Conservation (phyloP, 441 rosid species). For the Erodium chrysanthum region DNA sequence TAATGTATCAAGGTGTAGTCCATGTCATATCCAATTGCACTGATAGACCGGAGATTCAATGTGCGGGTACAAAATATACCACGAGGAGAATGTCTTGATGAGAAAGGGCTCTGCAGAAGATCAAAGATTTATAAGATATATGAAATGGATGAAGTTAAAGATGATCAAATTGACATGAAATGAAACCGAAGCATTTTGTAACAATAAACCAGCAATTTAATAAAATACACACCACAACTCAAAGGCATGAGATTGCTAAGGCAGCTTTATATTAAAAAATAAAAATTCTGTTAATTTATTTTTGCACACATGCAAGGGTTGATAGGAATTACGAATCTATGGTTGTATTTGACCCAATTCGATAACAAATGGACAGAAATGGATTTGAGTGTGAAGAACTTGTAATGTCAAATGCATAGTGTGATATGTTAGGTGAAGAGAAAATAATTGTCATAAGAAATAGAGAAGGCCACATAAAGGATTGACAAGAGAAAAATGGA, state of each 20-base stretch:
- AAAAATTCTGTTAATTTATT: not conserved
- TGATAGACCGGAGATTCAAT: constrained; percentile 81
- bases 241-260: not conserved
- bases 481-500: not conserved
- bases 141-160: constrained; percentile 5
- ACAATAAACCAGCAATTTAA: not conserved
- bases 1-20: constrained; percentile 95
- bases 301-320: not conserved
- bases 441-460: not conserved
- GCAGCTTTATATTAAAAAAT: not conserved
- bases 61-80: constrained; percentile 94
- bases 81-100: constrained; percentile 66
- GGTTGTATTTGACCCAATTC: not conserved
- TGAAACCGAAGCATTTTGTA: not conserved
- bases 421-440: not conserved
- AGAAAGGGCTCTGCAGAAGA: constrained; percentile 61
- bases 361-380: constrained; percentile 2
- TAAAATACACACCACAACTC: not conserved
- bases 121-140: constrained; percentile 15
- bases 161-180: not conserved
- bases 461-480: not conserved
- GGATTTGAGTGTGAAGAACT: not conserved
- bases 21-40: constrained; percentile 97
- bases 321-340: not conserved
- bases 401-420: constrained; percentile 5